Conservation (phyloP, 2,329 filamentous ascomycete genomes). For the Albifimbria verrucaria region DNA sequence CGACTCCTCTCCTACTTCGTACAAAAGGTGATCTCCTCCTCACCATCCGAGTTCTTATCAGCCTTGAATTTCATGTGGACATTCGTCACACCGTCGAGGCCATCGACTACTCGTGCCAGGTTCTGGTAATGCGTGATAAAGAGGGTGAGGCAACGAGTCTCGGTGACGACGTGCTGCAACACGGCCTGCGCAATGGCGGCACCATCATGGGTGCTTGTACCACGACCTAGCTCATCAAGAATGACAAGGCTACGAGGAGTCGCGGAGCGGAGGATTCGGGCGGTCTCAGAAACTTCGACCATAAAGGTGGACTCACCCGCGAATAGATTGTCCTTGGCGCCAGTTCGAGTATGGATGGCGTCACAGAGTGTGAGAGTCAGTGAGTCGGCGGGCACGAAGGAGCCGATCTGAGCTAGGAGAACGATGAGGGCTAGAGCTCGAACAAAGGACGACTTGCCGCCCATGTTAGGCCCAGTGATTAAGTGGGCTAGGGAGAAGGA, state of each 20-base stretch:
- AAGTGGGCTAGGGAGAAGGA: conserved; percentile 70
- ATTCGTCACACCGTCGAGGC: conserved; percentile 71
- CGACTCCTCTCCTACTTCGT: conserved; percentile 90
- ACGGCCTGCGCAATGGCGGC: conserved; percentile 94
- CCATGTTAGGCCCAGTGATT: conserved; percentile 98
- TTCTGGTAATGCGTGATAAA: conserved; percentile 99
- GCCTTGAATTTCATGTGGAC: conserved; percentile 88
- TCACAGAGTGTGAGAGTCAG: conserved; percentile 79
- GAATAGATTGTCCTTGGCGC: conserved; percentile 93
- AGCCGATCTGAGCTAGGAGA: conserved; percentile 93
- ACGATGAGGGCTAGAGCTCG: conserved; percentile 86
- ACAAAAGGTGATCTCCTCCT: conserved; percentile 90
- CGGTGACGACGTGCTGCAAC: conserved; percentile 74
- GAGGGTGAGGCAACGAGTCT: conserved; percentile 74
- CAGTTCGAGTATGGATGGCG: conserved; percentile 92
- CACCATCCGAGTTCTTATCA: conserved; percentile 39
- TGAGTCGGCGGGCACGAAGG: conserved; percentile 79
- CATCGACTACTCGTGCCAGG: conserved; percentile 66
- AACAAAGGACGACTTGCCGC: conserved; percentile 96
- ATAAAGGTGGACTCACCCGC: conserved; percentile 95
- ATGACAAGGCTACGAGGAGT: conserved; percentile 83
- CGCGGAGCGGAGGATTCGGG: conserved; percentile 84
- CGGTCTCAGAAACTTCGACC: conserved; percentile 93
- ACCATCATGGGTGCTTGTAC: conserved; percentile 92
- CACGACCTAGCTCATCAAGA: conserved; percentile 89